Percentiles rank a stretch among this genome's conserved stretches.
Evolutionary conservation across 345 rosid genomes (phyloP).

Genomic region (Lepidium sativum): DNA sequence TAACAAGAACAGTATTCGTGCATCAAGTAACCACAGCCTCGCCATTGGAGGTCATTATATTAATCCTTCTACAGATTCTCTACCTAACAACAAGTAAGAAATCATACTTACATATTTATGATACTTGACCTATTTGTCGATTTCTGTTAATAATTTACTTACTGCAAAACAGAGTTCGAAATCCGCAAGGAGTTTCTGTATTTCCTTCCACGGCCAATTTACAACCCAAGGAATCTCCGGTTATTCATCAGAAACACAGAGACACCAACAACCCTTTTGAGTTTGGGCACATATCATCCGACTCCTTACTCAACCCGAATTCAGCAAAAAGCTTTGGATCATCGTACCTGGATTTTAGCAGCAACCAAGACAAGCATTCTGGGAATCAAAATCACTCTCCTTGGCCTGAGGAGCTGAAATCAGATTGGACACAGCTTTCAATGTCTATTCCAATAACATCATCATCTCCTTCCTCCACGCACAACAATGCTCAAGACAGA

Average conservation of each 20-base stretch:
- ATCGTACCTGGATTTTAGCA: constrained; percentile 23
- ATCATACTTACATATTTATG: not conserved
- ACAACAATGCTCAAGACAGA: constrained; percentile 28
- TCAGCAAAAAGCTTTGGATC: constrained; percentile 33
- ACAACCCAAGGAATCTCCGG: constrained; percentile 21
- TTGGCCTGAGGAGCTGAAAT: constrained; percentile 47
- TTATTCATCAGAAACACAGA: constrained; percentile 28
- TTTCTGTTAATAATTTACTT: not conserved
- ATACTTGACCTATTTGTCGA: not conserved
- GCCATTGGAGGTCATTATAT: constrained; percentile 18
- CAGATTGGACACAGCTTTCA: constrained; percentile 66
- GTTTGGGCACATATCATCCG: constrained; percentile 48
- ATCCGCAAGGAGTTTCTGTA: constrained; percentile 4
- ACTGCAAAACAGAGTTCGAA: constrained; percentile 31
- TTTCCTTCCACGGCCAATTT: too few species aligned
- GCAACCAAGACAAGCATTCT: constrained; percentile 31
- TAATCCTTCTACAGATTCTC: constrained; percentile 28
- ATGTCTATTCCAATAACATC: constrained; percentile 55
- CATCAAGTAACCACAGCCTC: constrained; percentile 27
- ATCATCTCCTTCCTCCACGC: constrained; percentile 30
- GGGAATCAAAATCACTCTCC: constrained; percentile 20
- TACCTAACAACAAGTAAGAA: constrained; percentile 29
- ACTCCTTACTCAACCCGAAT: constrained; percentile 36
- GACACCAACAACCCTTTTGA: constrained; percentile 20
- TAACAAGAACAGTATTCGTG: constrained; percentile 3